These are phyloP conservation scores for Sporobolus alterniflorus DNA, from an alignment of 202 grass and related monocot genomes.

Conservation along the genomic window DNA sequence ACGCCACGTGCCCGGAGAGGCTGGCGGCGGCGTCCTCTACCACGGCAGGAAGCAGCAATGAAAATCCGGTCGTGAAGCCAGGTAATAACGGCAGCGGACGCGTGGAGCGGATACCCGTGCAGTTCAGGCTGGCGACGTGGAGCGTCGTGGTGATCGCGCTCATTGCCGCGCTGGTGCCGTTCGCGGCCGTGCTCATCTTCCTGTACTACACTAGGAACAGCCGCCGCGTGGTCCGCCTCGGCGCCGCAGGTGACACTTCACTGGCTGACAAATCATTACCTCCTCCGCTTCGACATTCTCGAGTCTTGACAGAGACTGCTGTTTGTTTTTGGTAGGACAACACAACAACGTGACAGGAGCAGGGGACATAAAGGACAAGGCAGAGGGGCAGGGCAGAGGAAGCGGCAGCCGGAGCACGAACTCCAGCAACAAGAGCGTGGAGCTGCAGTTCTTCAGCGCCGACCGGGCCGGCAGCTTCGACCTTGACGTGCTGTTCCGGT, in stretches of 20 bases:
- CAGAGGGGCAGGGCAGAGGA: too few relatives aligned
- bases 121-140: slow-evolving; percentile 46
- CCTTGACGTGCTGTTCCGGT: slow-evolving; percentile 66
- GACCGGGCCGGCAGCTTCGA: slow-evolving; percentile 52
- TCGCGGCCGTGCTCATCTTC: slow-evolving; percentile 58
- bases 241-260: slow-evolving; percentile 31
- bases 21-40: background rate
- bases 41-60: background rate
- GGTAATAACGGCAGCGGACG: background rate
- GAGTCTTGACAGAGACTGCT: slow-evolving; percentile 1
- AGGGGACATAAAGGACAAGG: slow-evolving; percentile 55
- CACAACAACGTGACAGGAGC: slow-evolving; percentile 19
- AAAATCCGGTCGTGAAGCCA: background rate
- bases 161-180: slow-evolving; percentile 50
- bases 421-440: slow-evolving; percentile 30
- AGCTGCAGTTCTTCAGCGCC: slow-evolving; percentile 66
- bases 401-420: slow-evolving; percentile 52
- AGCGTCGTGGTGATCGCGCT: slow-evolving; percentile 59
- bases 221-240: slow-evolving; percentile 50
- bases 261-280: background rate
- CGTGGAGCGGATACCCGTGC: background rate
- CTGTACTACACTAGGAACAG: slow-evolving; percentile 52
- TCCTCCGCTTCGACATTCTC: background rate
- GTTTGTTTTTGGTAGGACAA: background rate
- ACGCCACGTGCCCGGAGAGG: slow-evolving; percentile 32